phyloP scores from a whole-genome alignment of 306 rosid species.

The Canavalia gladiata region DNA sequence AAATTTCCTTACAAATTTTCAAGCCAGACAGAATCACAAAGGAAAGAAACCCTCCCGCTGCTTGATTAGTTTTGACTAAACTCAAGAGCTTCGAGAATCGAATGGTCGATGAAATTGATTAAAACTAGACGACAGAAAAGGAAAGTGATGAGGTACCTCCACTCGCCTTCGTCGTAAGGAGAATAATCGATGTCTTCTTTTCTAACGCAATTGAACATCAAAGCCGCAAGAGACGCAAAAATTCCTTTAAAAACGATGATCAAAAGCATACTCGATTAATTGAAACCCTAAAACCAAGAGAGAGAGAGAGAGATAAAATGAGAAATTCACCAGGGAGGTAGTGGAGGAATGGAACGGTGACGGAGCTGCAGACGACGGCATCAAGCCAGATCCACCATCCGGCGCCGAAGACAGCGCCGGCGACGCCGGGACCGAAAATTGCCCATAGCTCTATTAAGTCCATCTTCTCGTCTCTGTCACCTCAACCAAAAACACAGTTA shows the following conservation, averaged over 20 bases:
- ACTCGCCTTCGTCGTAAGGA: slow-evolving; percentile 98
- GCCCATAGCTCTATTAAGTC: slow-evolving; percentile 91
- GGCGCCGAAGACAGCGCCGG: slow-evolving; percentile 91
- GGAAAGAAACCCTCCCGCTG: neutral
- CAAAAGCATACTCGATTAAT: slow-evolving; percentile 40
- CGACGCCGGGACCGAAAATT: slow-evolving; percentile 93
- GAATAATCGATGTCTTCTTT: slow-evolving; percentile 96
- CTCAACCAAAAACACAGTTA: neutral
- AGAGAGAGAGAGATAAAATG: neutral
- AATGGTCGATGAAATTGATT: neutral
- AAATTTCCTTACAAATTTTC: slow-evolving; percentile 2
- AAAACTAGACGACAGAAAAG: neutral
- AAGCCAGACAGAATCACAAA: neutral
- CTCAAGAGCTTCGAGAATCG: neutral
- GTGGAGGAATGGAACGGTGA: slow-evolving; percentile 82
- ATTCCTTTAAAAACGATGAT: slow-evolving; percentile 65
- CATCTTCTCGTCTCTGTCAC: slow-evolving; percentile 50
- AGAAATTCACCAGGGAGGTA: slow-evolving; percentile 81
- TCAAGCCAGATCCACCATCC: slow-evolving; percentile 99
- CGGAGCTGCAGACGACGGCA: slow-evolving; percentile 95
- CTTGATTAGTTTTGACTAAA: neutral
- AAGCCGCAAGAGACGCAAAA: slow-evolving; percentile 91
- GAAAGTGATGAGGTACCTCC: slow-evolving; percentile 69
- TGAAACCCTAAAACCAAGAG: slow-evolving; percentile 57
- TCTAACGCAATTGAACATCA: slow-evolving; percentile 99